Percentiles rank a stretch among this genome's conserved stretches.
Evolutionary conservation across 202 grass and related monocot genomes (phyloP).

Genomic region (Setaria italica): DNA sequence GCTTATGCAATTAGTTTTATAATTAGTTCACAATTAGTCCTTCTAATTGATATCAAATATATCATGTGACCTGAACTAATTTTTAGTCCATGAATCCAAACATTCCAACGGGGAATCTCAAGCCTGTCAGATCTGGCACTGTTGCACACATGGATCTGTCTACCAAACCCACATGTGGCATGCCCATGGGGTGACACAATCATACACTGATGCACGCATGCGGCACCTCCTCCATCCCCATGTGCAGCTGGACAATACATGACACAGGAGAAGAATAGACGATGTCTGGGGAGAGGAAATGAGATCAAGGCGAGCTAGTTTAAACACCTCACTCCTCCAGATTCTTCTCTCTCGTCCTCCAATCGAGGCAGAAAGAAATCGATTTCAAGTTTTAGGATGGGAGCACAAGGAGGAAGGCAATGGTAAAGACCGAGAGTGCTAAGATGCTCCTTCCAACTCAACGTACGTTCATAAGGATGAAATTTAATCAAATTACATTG

Average conservation of each 20-base stretch:
- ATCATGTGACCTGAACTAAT: no score
- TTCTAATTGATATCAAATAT: no score
- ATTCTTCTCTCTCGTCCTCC: neutral
- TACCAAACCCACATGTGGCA: conserved; percentile 51
- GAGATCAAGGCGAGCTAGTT: neutral
- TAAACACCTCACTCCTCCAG: neutral
- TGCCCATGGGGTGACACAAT: neutral
- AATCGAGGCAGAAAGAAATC: neutral
- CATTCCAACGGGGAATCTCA: neutral
- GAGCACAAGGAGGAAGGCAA: neutral
- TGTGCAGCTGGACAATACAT: conserved; percentile 18
- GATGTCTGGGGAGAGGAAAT: neutral
- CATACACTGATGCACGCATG: neutral
- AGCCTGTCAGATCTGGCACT: conserved; percentile 24
- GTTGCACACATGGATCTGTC: conserved; percentile 31
- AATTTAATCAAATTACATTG: neutral
- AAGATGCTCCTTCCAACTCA: neutral
- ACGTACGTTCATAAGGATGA: neutral
- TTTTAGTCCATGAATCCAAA: no score
- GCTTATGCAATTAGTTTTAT: no score
- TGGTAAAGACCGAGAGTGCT: neutral
- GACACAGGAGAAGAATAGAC: conserved; percentile 38
- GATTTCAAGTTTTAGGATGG: neutral
- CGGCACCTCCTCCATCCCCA: neutral
- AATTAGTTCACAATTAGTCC: no score